Percentiles rank a stretch among this genome's conserved stretches.
phyloP scores from a whole-genome alignment of 805 yeast species.

The Torulaspora indica region DNA sequence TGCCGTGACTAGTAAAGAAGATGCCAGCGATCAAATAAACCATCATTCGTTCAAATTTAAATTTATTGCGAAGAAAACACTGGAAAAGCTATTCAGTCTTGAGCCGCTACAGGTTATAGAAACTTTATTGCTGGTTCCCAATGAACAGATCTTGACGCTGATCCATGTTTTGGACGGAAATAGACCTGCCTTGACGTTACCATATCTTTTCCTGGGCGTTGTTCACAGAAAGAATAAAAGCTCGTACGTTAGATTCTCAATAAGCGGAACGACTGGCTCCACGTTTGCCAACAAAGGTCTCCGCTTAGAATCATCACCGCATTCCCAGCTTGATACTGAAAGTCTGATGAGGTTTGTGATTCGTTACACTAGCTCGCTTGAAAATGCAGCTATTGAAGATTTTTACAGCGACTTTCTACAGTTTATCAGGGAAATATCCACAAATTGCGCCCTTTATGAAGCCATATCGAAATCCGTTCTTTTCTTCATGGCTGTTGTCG shows the following conservation, averaged over 20 bases:
- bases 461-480: conserved; percentile 50
- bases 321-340: conserved; percentile 43
- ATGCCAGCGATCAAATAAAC: conserved; percentile 27
- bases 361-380: conserved; percentile 59
- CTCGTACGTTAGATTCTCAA: conserved; percentile 23
- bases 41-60: conserved; percentile 58
- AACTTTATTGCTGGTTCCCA: conserved; percentile 45
- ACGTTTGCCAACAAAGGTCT: conserved; percentile 13
- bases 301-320: conserved; percentile 42
- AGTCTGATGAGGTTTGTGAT: conserved; percentile 51
- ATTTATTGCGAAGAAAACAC: conserved; percentile 58
- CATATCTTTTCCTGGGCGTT: conserved; percentile 50
- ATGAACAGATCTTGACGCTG: conserved; percentile 28
- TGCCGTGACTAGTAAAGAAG: conserved; percentile 8
- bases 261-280: conserved; percentile 12
- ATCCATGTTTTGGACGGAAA: conserved; percentile 79
- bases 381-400: conserved; percentile 74
- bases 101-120: conserved; percentile 76
- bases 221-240: conserved; percentile 27
- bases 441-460: conserved; percentile 46
- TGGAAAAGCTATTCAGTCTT: conserved; percentile 58
- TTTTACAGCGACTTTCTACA: conserved; percentile 56
- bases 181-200: conserved; percentile 67
- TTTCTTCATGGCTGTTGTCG: conserved; percentile 47
- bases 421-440: conserved; percentile 56